A percentile compares a stretch with the other conserved stretches of the same genome.
Evolutionary conservation across 352 stramenopile genomes (phyloP).

Genomic region (Pythium brachiatum): DNA sequence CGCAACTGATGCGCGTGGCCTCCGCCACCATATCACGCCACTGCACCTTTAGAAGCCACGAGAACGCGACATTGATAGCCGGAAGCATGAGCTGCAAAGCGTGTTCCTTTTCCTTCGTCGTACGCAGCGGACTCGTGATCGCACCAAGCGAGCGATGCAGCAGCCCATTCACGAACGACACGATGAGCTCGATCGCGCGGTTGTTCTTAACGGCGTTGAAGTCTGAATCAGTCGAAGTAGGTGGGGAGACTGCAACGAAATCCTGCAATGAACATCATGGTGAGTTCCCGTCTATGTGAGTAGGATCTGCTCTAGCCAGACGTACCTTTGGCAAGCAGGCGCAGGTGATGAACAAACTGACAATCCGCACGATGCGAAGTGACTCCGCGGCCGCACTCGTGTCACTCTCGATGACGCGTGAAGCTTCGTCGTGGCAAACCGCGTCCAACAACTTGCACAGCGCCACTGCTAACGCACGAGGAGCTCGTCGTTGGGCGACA

Average conservation of each 20-base stretch:
- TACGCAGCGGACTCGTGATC: slow-evolving; percentile 19
- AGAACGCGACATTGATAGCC: slow-evolving; percentile 17
- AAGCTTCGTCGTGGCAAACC: slow-evolving; percentile 2
- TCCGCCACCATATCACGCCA: slow-evolving; percentile 22
- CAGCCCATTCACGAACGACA: slow-evolving; percentile 9
- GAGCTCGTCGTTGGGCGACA: slow-evolving; percentile 15
- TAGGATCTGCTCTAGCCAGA: background rate
- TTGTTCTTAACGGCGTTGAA: slow-evolving; percentile 4
- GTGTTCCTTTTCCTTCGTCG: slow-evolving; percentile 11
- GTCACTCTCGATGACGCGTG: background rate
- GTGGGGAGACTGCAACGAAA: background rate
- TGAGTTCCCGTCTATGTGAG: background rate
- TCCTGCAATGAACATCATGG: background rate
- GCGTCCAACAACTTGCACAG: slow-evolving; percentile 15
- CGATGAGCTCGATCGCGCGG: slow-evolving; percentile 18
- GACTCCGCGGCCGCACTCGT: background rate
- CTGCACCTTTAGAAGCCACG: slow-evolving; percentile 11
- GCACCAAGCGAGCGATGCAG: slow-evolving; percentile 19
- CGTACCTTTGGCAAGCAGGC: slow-evolving; percentile 15
- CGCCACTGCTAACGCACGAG: slow-evolving; percentile 4
- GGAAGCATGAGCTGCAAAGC: slow-evolving; percentile 22
- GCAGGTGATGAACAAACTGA: slow-evolving; percentile 22
- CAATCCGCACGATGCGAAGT: slow-evolving; percentile 21
- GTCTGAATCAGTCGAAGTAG: background rate
- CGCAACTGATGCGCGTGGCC: slow-evolving; percentile 9